Conservation (phyloP, 768 basidiomycete species). For the Dioszegia aurantiaca region DNA sequence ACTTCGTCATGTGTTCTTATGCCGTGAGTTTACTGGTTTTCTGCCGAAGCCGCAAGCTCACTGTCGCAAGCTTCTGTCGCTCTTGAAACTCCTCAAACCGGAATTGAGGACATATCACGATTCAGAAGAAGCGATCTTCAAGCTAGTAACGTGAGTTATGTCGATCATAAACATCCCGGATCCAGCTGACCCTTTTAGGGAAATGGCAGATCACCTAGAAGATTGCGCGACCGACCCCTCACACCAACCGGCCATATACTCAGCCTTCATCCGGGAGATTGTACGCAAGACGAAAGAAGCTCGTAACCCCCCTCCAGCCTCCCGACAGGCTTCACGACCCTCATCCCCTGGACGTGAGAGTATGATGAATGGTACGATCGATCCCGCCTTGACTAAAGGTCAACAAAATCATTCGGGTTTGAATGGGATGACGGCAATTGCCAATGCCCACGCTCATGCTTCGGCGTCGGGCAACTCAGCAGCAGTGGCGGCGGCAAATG, state of each 20-base stretch:
- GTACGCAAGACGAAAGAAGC: constrained; percentile 42
- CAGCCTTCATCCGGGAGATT: constrained; percentile 73
- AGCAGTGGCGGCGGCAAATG: not conserved
- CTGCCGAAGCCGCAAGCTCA: constrained; percentile 6
- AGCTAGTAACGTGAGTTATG: constrained; percentile 34
- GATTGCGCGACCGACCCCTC: constrained; percentile 69
- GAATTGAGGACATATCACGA: constrained; percentile 47
- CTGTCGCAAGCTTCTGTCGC: constrained; percentile 61
- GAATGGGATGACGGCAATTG: constrained; percentile 5
- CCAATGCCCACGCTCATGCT: not conserved
- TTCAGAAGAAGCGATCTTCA: constrained; percentile 43
- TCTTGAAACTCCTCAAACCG: constrained; percentile 70
- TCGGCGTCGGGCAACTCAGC: not conserved
- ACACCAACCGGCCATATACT: constrained; percentile 89
- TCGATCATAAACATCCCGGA: constrained; percentile 60
- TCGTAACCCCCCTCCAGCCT: constrained; percentile 12
- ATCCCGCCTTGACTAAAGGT: constrained; percentile 6
- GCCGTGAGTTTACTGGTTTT: constrained; percentile 55
- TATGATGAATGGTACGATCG: constrained; percentile 13
- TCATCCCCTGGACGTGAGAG: not conserved
- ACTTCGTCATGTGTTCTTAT: constrained; percentile 88
- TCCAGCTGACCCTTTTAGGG: constrained; percentile 72
- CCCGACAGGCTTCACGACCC: not conserved
- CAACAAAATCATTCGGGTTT: not conserved
- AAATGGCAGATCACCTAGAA: constrained; percentile 77